These are phyloP conservation scores for Phytophthora pinifolia DNA, from an alignment of 352 stramenopile genomes.

Conservation along the genomic window DNA sequence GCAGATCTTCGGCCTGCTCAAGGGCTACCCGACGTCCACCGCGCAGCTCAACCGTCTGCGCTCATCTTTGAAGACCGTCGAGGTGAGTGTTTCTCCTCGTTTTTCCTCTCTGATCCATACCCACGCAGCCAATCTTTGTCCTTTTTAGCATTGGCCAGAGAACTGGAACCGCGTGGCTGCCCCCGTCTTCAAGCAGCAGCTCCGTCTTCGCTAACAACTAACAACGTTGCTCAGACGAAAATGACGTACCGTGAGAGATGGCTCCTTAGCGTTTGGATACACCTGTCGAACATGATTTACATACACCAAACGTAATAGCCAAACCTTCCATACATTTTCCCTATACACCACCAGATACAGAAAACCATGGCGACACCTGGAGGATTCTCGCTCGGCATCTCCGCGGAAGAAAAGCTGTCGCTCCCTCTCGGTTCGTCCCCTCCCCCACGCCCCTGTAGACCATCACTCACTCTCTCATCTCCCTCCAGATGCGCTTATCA, in stretches of 20 bases:
- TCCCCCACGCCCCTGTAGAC: not conserved
- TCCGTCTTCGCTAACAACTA: slow-evolving; percentile 29
- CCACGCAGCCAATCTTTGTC: too few species aligned
- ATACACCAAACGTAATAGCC: slow-evolving; percentile 6
- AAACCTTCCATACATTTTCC: slow-evolving; percentile 5
- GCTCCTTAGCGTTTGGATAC: too few species aligned
- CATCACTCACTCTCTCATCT: not conserved
- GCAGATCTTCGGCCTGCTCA: slow-evolving; percentile 64
- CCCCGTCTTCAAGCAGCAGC: slow-evolving; percentile 60
- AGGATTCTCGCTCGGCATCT: slow-evolving; percentile 51
- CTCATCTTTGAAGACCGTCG: slow-evolving; percentile 47
- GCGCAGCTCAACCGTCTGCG: slow-evolving; percentile 51
- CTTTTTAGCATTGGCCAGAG: slow-evolving; percentile 84
- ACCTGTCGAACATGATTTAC: too few species aligned
- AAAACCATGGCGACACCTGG: slow-evolving; percentile 22
- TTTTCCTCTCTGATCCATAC: not conserved
- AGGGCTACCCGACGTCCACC: slow-evolving; percentile 49
- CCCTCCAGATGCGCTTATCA: slow-evolving; percentile 43
- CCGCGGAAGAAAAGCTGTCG: slow-evolving; percentile 54
- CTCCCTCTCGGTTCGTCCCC: slow-evolving; percentile 41
- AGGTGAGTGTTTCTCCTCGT: slow-evolving; percentile 36
- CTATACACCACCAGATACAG: not conserved
- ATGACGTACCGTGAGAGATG: too few species aligned
- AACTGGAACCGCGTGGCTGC: slow-evolving; percentile 69
- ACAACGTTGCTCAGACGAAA: too few species aligned